These are phyloP conservation scores for Thecaphora thlaspeos DNA, from an alignment of 1,284 basidiomycete genomes.

Conservation along the genomic window DNA sequence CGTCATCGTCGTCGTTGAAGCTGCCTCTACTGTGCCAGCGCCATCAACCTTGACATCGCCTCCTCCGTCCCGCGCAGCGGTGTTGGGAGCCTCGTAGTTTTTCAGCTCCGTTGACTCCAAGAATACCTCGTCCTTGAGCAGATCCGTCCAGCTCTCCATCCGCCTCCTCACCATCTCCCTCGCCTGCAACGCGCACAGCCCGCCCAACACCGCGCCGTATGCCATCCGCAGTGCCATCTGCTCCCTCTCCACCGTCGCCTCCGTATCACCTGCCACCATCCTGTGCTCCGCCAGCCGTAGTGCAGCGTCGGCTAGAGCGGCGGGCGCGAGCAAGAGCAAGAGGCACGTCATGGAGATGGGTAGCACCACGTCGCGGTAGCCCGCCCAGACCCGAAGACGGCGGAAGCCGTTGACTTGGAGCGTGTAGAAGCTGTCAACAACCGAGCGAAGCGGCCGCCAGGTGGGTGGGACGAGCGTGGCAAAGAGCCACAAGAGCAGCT, in stretches of 20 bases:
- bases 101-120: constrained; percentile 51
- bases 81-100: no score
- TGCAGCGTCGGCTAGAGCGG: constrained; percentile 1
- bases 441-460: not conserved
- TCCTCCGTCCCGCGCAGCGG: constrained; percentile 2
- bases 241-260: constrained; percentile 5
- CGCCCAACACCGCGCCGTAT: constrained; percentile 3
- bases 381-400: constrained; percentile 5
- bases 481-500: constrained; percentile 11
- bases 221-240: constrained; percentile 15
- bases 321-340: constrained; percentile 2
- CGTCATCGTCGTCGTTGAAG: no score
- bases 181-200: constrained; percentile 1
- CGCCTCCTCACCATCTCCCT: constrained; percentile 7
- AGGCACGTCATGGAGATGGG: not conserved
- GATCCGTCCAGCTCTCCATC: constrained; percentile 43
- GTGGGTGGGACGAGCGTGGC: constrained; percentile 4
- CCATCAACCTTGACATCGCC: no score
- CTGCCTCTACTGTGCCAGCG: no score
- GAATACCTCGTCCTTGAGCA: constrained; percentile 51
- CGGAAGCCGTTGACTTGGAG: constrained; percentile 10
- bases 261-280: not conserved
- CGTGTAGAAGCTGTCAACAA: constrained; percentile 10
- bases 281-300: not conserved
- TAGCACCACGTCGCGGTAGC: constrained; percentile 15